phyloP scores from a whole-genome alignment of 140 eudicot genomes.

The Erigeron philadelphicus region DNA sequence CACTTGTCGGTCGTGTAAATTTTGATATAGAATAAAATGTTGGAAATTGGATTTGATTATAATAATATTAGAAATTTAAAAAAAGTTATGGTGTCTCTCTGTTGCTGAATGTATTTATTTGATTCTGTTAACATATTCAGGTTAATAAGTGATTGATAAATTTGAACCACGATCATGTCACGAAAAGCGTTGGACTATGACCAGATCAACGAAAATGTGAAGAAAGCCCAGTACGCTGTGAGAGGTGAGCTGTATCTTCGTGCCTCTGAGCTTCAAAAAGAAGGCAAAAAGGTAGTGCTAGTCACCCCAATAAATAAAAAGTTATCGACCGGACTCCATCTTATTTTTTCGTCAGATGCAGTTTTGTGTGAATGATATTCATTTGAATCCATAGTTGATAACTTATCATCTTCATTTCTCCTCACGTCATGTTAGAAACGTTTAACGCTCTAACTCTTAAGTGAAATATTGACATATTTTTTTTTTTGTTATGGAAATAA shows the following conservation, averaged over 20 bases:
- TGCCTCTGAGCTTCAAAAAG: constrained; percentile 98
- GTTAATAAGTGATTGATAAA: constrained; percentile 21
- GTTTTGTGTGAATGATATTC: no score
- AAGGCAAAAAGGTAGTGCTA: constrained; percentile 77
- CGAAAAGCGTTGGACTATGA: constrained; percentile 75
- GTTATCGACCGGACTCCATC: no score
- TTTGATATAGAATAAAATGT: not conserved
- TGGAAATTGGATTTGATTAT: not conserved
- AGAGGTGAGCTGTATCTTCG: constrained; percentile 99
- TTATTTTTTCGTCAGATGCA: no score
- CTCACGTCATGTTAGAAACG: not conserved
- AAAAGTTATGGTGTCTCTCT: not conserved
- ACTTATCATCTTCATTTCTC: not conserved
- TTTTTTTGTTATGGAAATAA: constrained; percentile 12
- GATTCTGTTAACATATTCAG: constrained; percentile 22
- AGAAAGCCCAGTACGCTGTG: constrained; percentile 97
- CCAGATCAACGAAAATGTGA: constrained; percentile 80
- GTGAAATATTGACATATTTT: not conserved
- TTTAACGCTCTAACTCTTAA: no score
- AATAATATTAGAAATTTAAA: not conserved
- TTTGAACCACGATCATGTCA: constrained; percentile 52
- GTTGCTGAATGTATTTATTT: constrained; percentile 6
- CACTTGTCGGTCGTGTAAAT: constrained; percentile 4
- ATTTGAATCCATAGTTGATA: no score
- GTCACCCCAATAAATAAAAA: no score